Evolutionary conservation across 2,329 filamentous ascomycete species (phyloP), one percentile per base, ranked within the genome.

Genomic region (Colletotrichum endophyticum): DNA sequence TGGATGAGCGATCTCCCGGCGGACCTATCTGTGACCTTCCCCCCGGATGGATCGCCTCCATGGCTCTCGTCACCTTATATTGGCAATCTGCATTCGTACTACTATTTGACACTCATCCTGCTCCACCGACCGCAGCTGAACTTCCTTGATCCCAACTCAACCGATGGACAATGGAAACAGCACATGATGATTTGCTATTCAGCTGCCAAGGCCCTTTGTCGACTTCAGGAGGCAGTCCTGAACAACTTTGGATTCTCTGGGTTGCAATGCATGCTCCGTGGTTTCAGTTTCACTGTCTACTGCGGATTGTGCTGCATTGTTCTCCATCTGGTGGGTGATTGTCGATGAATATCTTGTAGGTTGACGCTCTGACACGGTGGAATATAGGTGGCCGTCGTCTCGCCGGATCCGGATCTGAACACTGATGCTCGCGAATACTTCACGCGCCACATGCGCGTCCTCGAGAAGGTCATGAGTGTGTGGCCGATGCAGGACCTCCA

Each of bases 251-350:
- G 96, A 4, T 87, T 98, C 76, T 91, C 91, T 19, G 96, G 96
- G 1, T 88, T 99, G 19, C 90, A 97, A 80, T 98, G 94, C 85
- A 98, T 98, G 96, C 94, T 96, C 81, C 91, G 96, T 79, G 96
- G 96, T 53, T 96, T 98, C 83, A 98, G 96, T 84, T 99, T 98
- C 81, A 95, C 95, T 8, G 95, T 99, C n/a, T 99, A 99, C 82
- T 93, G 94, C 72, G 92, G 98, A 30, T 87, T 99, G 62, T 97
- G 95, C 1, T 98, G 96, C 87, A 96, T 96, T 28, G 96, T 98
- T 85, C 90, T 99, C 71, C 96, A 99, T 84, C 86, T 99, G 85
- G 96, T 98, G 89, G 85, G 95, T 91, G 64, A 39, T 73, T 71
- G 61, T 30, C 32, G 19, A 44, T 19, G 6, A 30, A 32, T n/a